Evolutionary conservation across 2,329 filamentous ascomycete genomes (phyloP).

Genomic region (Fusarium torreyae): DNA sequence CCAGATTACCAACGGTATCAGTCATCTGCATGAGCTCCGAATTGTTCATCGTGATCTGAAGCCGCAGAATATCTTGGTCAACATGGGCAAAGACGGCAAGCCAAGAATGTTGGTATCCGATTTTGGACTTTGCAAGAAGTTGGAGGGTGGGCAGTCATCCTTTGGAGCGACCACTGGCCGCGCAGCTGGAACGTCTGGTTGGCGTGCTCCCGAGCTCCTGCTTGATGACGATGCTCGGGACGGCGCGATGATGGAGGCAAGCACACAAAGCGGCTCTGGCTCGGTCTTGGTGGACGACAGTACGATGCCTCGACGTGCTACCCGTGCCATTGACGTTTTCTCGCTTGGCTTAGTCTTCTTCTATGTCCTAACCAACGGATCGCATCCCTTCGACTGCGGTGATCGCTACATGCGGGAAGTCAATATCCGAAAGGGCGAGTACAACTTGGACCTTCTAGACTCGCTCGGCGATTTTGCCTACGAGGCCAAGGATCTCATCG

Average conservation of each 20-base stretch:
- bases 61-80: slow-evolving; percentile 95
- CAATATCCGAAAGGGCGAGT: slow-evolving; percentile 94
- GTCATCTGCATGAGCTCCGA: slow-evolving; percentile 89
- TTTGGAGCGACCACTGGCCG: slow-evolving; percentile 95
- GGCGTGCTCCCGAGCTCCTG: slow-evolving; percentile 95
- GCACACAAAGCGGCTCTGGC: slow-evolving; percentile 73
- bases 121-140: slow-evolving; percentile 97
- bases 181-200: slow-evolving; percentile 92
- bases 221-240: slow-evolving; percentile 80
- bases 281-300: slow-evolving; percentile 71
- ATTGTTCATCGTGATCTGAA: slow-evolving; percentile 98
- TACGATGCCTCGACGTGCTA: slow-evolving; percentile 81
- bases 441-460: slow-evolving; percentile 79
- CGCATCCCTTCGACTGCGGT: slow-evolving; percentile 94
- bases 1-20: slow-evolving; percentile 90
- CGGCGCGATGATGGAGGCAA: slow-evolving; percentile 62
- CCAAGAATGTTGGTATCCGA: slow-evolving; percentile 96
- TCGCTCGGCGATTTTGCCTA: slow-evolving; percentile 85
- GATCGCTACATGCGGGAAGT: slow-evolving; percentile 96
- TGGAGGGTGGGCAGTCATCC: slow-evolving; percentile 94
- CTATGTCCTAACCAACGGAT: slow-evolving; percentile 94
- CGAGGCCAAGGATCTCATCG: slow-evolving; percentile 90
- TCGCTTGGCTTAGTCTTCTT: slow-evolving; percentile 98
- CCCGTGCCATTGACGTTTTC: slow-evolving; percentile 97
- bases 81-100: slow-evolving; percentile 76